Evolutionary conservation across 2,329 filamentous ascomycete species (phyloP).

Genomic region (Rhinocladiella similis): DNA sequence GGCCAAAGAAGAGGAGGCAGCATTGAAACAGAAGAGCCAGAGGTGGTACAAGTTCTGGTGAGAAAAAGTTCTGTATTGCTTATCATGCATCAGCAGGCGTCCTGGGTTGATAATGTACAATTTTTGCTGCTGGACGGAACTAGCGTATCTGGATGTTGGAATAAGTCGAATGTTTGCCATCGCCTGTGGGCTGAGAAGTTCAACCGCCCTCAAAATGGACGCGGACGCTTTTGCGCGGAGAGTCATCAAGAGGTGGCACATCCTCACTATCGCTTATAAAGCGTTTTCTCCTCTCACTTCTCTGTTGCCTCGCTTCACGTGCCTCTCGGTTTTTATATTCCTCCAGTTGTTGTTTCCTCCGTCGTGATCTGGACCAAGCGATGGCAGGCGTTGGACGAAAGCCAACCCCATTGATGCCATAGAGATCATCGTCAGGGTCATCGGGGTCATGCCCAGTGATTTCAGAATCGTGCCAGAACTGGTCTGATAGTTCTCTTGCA

Average conservation of each 20-base stretch:
- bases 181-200: neutral
- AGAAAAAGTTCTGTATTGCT: conserved; percentile 25
- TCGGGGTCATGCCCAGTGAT: conserved; percentile 61
- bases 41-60: conserved; percentile 50
- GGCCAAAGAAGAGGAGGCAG: conserved; percentile 36
- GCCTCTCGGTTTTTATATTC: conserved; percentile 62
- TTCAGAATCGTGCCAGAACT: conserved; percentile 59
- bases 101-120: no score
- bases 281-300: conserved; percentile 51
- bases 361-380: conserved; percentile 57
- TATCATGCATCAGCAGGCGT: conserved; percentile 23
- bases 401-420: conserved; percentile 64
- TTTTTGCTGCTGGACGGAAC: no score
- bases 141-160: neutral
- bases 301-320: conserved; percentile 57
- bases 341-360: conserved; percentile 57
- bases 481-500: conserved; percentile 29
- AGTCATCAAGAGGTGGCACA: conserved; percentile 16
- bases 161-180: neutral
- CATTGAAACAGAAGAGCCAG: conserved; percentile 43
- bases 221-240: conserved; percentile 27
- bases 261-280: conserved; percentile 17
- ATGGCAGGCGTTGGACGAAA: conserved; percentile 63
- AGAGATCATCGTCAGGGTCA: conserved; percentile 61
- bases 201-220: conserved; percentile 24